phyloP scores from a whole-genome alignment of 2,329 filamentous ascomycete species.

The Pseudophaeomoniella oleicola region DNA sequence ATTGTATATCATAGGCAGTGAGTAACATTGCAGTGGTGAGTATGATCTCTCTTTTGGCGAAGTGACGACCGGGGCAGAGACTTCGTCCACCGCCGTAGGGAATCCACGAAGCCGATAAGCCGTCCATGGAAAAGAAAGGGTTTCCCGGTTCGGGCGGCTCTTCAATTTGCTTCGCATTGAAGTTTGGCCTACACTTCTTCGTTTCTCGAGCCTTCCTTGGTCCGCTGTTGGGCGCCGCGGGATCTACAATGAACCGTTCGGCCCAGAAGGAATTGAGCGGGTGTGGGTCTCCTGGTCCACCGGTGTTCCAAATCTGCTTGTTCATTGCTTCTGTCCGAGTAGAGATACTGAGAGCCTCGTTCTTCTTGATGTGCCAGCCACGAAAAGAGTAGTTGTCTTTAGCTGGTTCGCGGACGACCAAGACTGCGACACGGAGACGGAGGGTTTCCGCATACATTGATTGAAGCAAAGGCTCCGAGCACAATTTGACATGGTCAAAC shows the following conservation, averaged over 20 bases:
- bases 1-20: background rate
- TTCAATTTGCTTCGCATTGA: background rate
- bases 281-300: conserved; percentile 7
- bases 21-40: background rate
- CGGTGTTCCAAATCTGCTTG: conserved; percentile 16
- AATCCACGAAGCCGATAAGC: background rate
- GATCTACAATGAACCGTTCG: conserved; percentile 20
- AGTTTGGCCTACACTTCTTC: background rate
- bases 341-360: conserved; percentile 12
- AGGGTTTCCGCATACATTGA: conserved; percentile 22
- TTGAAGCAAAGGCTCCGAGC: conserved; percentile 16
- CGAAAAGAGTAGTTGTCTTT: conserved; percentile 12
- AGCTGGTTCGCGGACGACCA: conserved; percentile 10
- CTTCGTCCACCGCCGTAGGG: conserved; percentile 4
- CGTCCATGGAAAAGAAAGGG: background rate
- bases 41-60: conserved; percentile 3
- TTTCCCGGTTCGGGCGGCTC: background rate
- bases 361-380: conserved; percentile 14
- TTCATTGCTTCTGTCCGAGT: conserved; percentile 15
- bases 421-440: conserved; percentile 12
- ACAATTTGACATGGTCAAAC: too few species aligned
- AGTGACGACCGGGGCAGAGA: conserved; percentile 4
- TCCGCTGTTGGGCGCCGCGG: conserved; percentile 14
- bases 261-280: conserved; percentile 19
- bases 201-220: conserved; percentile 8